phyloP scores from a whole-genome alignment of 805 yeast species.

The Lachancea lanzarotensis region DNA sequence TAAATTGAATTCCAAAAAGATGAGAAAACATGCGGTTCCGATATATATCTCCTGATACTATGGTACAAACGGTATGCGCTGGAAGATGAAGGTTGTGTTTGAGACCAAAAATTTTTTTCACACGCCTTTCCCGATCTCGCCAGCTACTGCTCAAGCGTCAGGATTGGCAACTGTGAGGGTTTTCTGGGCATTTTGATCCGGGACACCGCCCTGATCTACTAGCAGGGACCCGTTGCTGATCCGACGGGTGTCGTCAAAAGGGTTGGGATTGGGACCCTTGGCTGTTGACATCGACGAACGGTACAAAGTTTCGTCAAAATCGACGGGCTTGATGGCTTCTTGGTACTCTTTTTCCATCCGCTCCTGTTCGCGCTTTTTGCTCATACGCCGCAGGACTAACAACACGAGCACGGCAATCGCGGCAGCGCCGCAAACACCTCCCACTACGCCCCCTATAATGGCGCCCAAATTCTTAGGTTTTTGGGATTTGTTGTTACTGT shows the following conservation, averaged over 20 bases:
- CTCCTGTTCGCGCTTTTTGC: constrained; percentile 38
- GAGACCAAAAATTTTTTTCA: background rate
- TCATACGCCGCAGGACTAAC: constrained; percentile 34
- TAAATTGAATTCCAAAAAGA: background rate
- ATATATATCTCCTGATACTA: background rate
- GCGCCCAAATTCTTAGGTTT: constrained; percentile 40
- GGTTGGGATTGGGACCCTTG: constrained; percentile 16
- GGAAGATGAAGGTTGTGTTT: background rate
- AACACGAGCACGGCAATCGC: constrained; percentile 36
- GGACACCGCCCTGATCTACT: constrained; percentile 68
- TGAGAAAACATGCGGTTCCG: background rate
- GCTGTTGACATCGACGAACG: constrained; percentile 14
- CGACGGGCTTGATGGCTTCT: constrained; percentile 47
- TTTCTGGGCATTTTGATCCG: constrained; percentile 55
- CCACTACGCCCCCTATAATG: constrained; percentile 58
- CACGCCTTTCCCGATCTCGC: too few species aligned
- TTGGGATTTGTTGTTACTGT: background rate
- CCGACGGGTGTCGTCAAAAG: constrained; percentile 69
- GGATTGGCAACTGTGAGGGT: constrained; percentile 86
- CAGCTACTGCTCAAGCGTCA: constrained; percentile 42
- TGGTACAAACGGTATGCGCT: background rate
- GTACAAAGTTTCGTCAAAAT: constrained; percentile 28
- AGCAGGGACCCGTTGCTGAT: constrained; percentile 81
- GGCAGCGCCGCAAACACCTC: constrained; percentile 45
- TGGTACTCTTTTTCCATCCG: constrained; percentile 52